Percentiles rank a stretch among this genome's conserved stretches.
Evolutionary conservation across 1,284 basidiomycete species (phyloP).

Genomic region (Puccinia brachypodii): DNA sequence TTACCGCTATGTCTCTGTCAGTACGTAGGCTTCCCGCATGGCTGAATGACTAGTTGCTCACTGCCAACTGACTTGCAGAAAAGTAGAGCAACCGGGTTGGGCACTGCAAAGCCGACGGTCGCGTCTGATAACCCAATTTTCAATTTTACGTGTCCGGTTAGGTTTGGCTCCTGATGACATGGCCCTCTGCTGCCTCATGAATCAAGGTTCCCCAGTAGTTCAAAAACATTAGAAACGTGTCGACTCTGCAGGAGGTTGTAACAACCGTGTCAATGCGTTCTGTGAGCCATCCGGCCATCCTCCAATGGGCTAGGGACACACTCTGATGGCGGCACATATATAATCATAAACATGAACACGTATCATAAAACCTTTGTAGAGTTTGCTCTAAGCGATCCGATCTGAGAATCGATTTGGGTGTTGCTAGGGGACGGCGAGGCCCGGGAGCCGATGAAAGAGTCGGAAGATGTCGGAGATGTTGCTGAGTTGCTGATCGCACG

Average conservation of each 20-base stretch:
- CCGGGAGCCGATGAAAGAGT: not conserved
- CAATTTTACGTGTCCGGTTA: too few relatives aligned
- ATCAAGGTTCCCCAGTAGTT: not conserved
- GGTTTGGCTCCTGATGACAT: too few relatives aligned
- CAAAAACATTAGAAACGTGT: not conserved
- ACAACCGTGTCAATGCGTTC: slow-evolving; percentile 3
- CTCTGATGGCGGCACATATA: not conserved
- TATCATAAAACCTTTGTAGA: not conserved
- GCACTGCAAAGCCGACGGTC: too few relatives aligned
- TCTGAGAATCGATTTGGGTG: slow-evolving; percentile 13
- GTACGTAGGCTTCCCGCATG: too few relatives aligned
- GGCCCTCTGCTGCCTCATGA: too few relatives aligned
- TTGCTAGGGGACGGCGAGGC: slow-evolving; percentile 9
- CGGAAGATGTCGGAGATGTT: not conserved
- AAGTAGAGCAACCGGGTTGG: too few relatives aligned
- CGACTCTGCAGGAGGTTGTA: not conserved
- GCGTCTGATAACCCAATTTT: too few relatives aligned
- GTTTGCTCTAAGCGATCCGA: not conserved
- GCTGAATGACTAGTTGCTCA: too few relatives aligned
- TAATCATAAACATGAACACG: not conserved
- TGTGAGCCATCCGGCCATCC: not conserved
- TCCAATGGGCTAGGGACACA: slow-evolving; percentile 9
- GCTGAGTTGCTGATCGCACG: not conserved
- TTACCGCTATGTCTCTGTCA: too few relatives aligned
- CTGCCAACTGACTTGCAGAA: too few relatives aligned